A percentile compares a stretch with the other conserved stretches of the same genome.
Conservation (phyloP, 306 rosid species). For the Trifolium pratense region DNA sequence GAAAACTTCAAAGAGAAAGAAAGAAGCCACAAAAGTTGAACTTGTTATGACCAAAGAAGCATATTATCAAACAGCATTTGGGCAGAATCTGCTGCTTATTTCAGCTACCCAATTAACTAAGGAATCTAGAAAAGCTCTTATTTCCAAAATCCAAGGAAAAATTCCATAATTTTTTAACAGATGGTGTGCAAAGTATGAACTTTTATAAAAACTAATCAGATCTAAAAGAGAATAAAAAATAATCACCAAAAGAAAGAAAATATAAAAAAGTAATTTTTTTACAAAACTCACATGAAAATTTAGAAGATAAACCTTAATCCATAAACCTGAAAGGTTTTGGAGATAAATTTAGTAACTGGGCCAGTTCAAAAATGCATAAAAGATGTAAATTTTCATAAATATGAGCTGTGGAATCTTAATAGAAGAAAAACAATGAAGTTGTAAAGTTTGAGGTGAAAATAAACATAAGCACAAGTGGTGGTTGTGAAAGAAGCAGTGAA, state of each 20-base stretch:
- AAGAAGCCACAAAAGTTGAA: slow-evolving; percentile 45
- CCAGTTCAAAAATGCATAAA: slow-evolving; percentile 23
- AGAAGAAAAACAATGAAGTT: background rate
- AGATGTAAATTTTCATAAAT: background rate
- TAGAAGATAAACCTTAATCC: background rate
- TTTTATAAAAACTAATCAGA: slow-evolving; percentile 50
- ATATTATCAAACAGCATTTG: slow-evolving; percentile 47
- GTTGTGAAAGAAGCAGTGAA: slow-evolving; percentile 34
- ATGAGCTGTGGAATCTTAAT: background rate
- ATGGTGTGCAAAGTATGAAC: slow-evolving; percentile 49
- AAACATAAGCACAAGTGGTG: background rate
- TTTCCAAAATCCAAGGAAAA: slow-evolving; percentile 55
- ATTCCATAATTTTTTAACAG: slow-evolving; percentile 34
- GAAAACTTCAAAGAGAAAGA: slow-evolving; percentile 54
- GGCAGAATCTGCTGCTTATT: slow-evolving; percentile 54
- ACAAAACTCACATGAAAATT: slow-evolving; percentile 46
- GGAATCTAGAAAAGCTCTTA: slow-evolving; percentile 52
- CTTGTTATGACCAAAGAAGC: slow-evolving; percentile 46
- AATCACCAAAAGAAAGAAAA: background rate
- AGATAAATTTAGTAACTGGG: slow-evolving; percentile 27
- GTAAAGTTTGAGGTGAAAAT: slow-evolving; percentile 17
- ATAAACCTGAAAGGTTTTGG: background rate
- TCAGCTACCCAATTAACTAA: slow-evolving; percentile 44
- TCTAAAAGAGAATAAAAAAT: slow-evolving; percentile 45
- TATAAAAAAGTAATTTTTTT: background rate